A percentile compares a stretch with the other conserved stretches of the same genome.
These are phyloP conservation scores for Salix caprea DNA, from an alignment of 345 rosid genomes.

Conservation along the genomic window DNA sequence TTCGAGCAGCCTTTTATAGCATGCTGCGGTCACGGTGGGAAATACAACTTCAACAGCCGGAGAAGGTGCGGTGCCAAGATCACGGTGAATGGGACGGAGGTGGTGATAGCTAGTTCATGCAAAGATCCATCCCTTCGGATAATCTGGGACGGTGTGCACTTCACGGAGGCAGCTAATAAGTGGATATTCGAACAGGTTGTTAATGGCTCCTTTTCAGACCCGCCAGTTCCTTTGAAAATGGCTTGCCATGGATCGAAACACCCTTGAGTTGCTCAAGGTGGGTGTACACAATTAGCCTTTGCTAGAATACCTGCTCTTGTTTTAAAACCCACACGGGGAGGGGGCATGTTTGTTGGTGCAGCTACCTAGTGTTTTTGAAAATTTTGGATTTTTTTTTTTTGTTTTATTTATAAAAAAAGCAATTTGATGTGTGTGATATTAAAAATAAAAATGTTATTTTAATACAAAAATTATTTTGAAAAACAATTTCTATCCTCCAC, in stretches of 20 bases:
- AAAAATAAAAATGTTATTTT: too few species aligned
- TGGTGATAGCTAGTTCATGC: slow-evolving; percentile 46
- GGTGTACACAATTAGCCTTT: too few species aligned
- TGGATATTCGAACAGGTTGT: slow-evolving; percentile 44
- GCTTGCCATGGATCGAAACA: slow-evolving; percentile 26
- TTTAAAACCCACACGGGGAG: too few species aligned
- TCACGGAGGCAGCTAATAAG: slow-evolving; percentile 62
- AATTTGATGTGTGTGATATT: too few species aligned
- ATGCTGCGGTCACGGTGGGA: slow-evolving; percentile 76
- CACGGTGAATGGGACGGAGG: slow-evolving; percentile 40
- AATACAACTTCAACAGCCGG: slow-evolving; percentile 48
- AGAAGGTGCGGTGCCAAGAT: slow-evolving; percentile 48
- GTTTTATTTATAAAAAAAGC: too few species aligned
- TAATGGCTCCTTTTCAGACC: slow-evolving; percentile 49
- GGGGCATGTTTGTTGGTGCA: too few species aligned
- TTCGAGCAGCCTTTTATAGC: slow-evolving; percentile 46
- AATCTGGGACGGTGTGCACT: slow-evolving; percentile 74
- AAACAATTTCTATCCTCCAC: too few species aligned
- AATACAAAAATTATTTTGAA: too few species aligned
- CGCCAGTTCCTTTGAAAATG: slow-evolving; percentile 41
- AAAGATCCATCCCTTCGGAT: slow-evolving; percentile 39
- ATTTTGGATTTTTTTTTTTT: too few species aligned
- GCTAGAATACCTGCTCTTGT: too few species aligned
- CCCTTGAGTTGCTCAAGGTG: background rate
- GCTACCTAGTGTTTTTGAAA: too few species aligned